These are phyloP conservation scores for Mortierella antarctica DNA, from an alignment of 192 early-diverging fungal genomes.

Conservation along the genomic window DNA sequence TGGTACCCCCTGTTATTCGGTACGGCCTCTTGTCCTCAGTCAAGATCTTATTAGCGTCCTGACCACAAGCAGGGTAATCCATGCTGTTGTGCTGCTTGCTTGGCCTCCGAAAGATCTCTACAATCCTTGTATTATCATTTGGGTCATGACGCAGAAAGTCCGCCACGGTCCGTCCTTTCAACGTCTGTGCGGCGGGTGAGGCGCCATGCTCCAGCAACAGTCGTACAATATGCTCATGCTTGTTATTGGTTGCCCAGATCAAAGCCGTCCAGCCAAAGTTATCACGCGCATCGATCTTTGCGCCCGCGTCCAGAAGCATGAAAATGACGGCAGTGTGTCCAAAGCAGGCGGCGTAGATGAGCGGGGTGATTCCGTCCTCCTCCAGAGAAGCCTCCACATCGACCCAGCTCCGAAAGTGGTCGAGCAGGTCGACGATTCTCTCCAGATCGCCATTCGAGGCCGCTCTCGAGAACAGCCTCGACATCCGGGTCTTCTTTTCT, in stretches of 20 bases:
- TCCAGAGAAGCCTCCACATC: conserved; percentile 80
- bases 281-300: conserved; percentile 81
- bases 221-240: conserved; percentile 76
- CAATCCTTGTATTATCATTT: conserved; percentile 60
- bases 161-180: conserved; percentile 75
- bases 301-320: conserved; percentile 77
- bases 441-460: conserved; percentile 78
- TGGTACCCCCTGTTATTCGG: conserved; percentile 8
- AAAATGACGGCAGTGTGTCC: conserved; percentile 76
- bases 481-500: conserved; percentile 66
- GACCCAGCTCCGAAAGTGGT: conserved; percentile 65
- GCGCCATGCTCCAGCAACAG: conserved; percentile 85
- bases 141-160: conserved; percentile 70
- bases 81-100: too few species aligned
- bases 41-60: conserved; percentile 2
- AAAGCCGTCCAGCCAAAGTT: conserved; percentile 88
- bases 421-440: conserved; percentile 70
- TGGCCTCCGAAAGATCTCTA: conserved; percentile 56
- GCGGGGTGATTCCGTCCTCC: conserved; percentile 85
- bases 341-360: conserved; percentile 92
- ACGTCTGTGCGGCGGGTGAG: conserved; percentile 68
- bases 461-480: conserved; percentile 72
- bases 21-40: conserved; percentile 22
- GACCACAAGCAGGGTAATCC: too few species aligned
- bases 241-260: conserved; percentile 92